Percentiles rank a stretch among this genome's conserved stretches.
These are phyloP conservation scores for Phlebopus sp. DNA, from an alignment of 1,284 basidiomycete species.

Conservation along the genomic window DNA sequence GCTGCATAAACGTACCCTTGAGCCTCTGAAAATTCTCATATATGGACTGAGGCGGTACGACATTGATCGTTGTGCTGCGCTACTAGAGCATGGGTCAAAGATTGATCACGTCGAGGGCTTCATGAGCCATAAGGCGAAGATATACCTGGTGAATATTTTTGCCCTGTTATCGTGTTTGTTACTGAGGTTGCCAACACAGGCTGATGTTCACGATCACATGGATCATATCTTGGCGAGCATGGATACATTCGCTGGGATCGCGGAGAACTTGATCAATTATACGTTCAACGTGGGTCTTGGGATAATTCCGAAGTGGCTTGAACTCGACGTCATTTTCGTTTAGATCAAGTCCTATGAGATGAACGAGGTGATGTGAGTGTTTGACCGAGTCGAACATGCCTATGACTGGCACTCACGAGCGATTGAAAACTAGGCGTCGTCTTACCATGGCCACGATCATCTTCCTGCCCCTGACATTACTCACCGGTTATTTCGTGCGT, in stretches of 20 bases:
- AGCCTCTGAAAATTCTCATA: conserved; percentile 64
- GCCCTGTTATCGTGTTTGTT: neutral
- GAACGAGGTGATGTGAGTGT: conserved; percentile 63
- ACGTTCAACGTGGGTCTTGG: conserved; percentile 52
- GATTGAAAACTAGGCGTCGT: conserved; percentile 34
- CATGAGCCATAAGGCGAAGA: conserved; percentile 67
- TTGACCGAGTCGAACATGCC: neutral
- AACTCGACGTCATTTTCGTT: conserved; percentile 2
- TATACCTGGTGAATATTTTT: conserved; percentile 52
- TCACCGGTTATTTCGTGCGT: conserved; percentile 71
- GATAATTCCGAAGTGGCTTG: neutral
- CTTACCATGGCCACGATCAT: conserved; percentile 65
- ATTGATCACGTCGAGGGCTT: conserved; percentile 47
- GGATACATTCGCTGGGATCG: conserved; percentile 65
- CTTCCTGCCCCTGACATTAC: conserved; percentile 65
- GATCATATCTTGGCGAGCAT: conserved; percentile 63
- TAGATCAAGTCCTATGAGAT: conserved; percentile 68
- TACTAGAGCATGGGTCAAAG: conserved; percentile 28
- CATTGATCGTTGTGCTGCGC: conserved; percentile 57
- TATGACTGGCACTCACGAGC: neutral
- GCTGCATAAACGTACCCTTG: conserved; percentile 65
- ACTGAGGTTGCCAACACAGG: conserved; percentile 32
- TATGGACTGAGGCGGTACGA: conserved; percentile 67
- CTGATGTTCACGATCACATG: conserved; percentile 70
- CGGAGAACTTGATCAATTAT: conserved; percentile 69